These are phyloP conservation scores for Effrenium voratum DNA, from an alignment of 73 alveolate genomes.

Conservation along the genomic window DNA sequence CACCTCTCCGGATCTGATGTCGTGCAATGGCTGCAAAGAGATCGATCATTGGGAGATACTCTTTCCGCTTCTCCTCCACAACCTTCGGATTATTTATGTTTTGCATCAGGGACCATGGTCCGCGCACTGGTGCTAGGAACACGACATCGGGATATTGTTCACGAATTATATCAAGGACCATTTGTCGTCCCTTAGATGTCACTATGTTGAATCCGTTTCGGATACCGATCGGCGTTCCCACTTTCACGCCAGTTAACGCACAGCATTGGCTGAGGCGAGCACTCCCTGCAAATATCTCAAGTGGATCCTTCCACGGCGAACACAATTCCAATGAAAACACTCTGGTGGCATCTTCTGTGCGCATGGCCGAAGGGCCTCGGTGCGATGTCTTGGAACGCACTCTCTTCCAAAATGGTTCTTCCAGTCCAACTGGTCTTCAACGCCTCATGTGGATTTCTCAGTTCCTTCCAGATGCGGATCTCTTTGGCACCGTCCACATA, in stretches of 20 bases:
- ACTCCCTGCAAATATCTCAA: background rate
- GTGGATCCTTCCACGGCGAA: too few species aligned
- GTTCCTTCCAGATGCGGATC: too few species aligned
- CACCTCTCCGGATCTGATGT: background rate
- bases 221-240: background rate
- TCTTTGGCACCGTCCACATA: too few species aligned
- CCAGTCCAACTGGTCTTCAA: too few species aligned
- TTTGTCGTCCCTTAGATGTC: background rate
- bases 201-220: background rate
- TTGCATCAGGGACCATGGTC: background rate
- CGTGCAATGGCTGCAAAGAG: background rate
- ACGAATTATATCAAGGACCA: background rate
- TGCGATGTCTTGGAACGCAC: too few species aligned
- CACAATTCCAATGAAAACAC: too few species aligned
- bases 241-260: background rate
- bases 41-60: background rate
- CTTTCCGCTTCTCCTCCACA: background rate
- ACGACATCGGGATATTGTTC: background rate
- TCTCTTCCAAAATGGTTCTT: too few species aligned
- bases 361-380: too few species aligned
- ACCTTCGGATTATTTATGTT: background rate
- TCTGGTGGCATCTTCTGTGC: too few species aligned
- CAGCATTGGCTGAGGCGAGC: background rate
- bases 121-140: background rate
- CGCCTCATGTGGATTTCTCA: too few species aligned